phyloP scores from a whole-genome alignment of 2,329 filamentous ascomycete species.

The Davidsoniella neocaledoniae region DNA sequence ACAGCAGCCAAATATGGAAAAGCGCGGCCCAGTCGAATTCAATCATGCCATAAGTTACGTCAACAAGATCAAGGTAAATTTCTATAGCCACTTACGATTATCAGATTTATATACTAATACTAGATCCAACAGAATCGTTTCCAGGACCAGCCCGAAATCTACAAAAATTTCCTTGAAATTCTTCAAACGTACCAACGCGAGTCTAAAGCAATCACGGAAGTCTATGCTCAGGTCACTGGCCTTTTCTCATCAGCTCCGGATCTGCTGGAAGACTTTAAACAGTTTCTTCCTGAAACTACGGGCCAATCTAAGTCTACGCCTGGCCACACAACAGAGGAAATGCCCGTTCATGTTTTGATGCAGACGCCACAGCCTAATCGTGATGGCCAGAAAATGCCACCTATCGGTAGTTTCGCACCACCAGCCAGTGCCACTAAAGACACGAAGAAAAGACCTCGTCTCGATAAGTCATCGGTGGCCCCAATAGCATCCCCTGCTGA shows the following conservation, averaged over 20 bases:
- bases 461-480: constrained; percentile 35
- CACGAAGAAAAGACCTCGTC: constrained; percentile 67
- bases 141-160: constrained; percentile 90
- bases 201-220: constrained; percentile 95
- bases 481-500: constrained; percentile 14
- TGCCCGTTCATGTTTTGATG: constrained; percentile 29
- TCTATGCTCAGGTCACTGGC: constrained; percentile 90
- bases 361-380: constrained; percentile 38
- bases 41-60: constrained; percentile 99
- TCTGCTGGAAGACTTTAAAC: constrained; percentile 93
- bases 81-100: neutral
- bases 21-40: constrained; percentile 89
- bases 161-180: constrained; percentile 97
- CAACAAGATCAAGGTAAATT: constrained; percentile 91
- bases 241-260: constrained; percentile 89
- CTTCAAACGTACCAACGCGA: constrained; percentile 95
- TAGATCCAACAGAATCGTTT: constrained; percentile 61
- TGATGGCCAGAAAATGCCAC: constrained; percentile 67
- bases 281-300: constrained; percentile 83
- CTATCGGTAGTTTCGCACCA: constrained; percentile 85
- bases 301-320: constrained; percentile 34
- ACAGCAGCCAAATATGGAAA: constrained; percentile 51
- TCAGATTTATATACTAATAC: neutral
- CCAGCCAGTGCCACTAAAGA: constrained; percentile 69
- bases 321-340: constrained; percentile 45